Percentiles rank a stretch among this genome's conserved stretches.
These are phyloP conservation scores for Trichomonas vaginalis DNA, from an alignment of 208 protist species.

Conservation along the genomic window DNA sequence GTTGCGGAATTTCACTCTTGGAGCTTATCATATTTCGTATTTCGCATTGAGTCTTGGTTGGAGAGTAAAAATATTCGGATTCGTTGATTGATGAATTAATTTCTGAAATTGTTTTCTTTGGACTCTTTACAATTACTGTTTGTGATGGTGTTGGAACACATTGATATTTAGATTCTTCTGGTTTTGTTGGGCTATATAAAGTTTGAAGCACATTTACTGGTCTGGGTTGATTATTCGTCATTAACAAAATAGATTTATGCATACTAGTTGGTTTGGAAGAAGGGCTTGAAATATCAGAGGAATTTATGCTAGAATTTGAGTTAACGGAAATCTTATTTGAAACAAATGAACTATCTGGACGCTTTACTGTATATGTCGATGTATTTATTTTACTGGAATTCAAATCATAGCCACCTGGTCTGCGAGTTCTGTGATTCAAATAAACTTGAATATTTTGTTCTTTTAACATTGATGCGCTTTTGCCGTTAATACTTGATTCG, in stretches of 20 bases:
- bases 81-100: background rate
- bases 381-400: background rate
- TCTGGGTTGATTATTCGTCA: background rate
- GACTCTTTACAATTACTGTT: background rate
- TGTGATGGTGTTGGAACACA: background rate
- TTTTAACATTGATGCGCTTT: too few relatives aligned
- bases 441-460: background rate
- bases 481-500: too few relatives aligned
- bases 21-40: background rate
- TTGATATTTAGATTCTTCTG: background rate
- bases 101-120: background rate
- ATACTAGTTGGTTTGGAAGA: background rate
- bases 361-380: background rate
- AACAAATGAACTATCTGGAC: too few relatives aligned
- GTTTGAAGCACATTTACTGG: background rate
- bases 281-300: background rate
- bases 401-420: background rate
- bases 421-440: background rate
- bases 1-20: background rate
- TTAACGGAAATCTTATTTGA: background rate
- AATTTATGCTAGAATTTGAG: background rate
- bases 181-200: background rate
- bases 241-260: background rate
- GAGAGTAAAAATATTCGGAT: background rate
- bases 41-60: background rate